Conservation (phyloP, 352 stramenopile species). For the Pythium rishiriense region DNA sequence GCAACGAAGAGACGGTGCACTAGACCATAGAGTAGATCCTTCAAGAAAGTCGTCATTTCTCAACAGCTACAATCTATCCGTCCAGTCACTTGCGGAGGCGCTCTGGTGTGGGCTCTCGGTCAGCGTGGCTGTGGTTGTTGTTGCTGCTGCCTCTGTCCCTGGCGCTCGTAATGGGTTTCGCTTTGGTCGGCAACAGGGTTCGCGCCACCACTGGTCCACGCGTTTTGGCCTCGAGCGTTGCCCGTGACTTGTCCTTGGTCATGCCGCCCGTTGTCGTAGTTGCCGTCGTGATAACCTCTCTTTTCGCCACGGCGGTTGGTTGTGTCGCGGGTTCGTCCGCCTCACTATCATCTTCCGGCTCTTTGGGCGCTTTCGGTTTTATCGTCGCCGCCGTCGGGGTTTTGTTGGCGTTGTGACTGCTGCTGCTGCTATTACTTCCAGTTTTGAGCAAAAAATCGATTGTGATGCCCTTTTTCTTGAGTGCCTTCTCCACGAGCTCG, state of each 20-base stretch:
- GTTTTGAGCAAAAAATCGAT: slow-evolving; percentile 61
- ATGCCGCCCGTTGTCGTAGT: background rate
- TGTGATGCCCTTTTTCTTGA: slow-evolving; percentile 65
- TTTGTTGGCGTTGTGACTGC: background rate
- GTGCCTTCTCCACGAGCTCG: slow-evolving; percentile 41
- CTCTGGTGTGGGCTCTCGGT: slow-evolving; percentile 22
- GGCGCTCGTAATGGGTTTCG: background rate
- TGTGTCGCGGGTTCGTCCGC: background rate
- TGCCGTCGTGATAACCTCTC: background rate
- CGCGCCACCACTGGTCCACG: background rate
- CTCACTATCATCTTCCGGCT: slow-evolving; percentile 12
- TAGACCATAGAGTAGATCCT: background rate
- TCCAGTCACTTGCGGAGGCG: slow-evolving; percentile 20
- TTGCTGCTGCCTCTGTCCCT: background rate
- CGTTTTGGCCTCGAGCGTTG: background rate
- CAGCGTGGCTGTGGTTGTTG: slow-evolving; percentile 22
- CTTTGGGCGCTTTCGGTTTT: slow-evolving; percentile 12
- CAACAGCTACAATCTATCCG: background rate
- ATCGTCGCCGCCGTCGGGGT: too few species aligned
- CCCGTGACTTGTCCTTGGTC: slow-evolving; percentile 2
- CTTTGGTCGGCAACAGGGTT: background rate
- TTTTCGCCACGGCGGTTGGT: background rate
- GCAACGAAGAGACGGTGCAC: slow-evolving; percentile 4
- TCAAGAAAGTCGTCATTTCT: background rate
- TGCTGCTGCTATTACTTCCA: slow-evolving; percentile 6